Evolutionary conservation across 2,329 filamentous ascomycete species (phyloP).

Genomic region (Metarhizium album): DNA sequence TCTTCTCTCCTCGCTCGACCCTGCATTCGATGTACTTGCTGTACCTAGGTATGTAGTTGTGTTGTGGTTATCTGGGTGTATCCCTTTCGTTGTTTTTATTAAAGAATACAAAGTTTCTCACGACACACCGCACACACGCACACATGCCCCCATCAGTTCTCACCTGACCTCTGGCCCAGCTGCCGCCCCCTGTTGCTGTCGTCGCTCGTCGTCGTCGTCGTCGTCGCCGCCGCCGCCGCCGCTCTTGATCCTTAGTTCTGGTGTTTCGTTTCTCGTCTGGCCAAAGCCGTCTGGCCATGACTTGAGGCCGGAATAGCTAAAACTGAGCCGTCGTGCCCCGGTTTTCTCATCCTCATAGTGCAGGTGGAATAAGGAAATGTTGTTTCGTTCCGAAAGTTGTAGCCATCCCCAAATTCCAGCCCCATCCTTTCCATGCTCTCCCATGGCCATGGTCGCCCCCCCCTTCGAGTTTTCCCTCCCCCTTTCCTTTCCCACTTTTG

Average conservation of each 20-base stretch:
- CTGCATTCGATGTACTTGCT: not conserved
- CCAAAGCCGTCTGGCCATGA: not conserved
- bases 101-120: no score
- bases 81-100: no score
- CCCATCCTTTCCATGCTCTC: conserved; percentile 6
- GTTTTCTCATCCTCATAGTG: conserved; percentile 10
- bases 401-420: conserved; percentile 17
- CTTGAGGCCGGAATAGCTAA: conserved; percentile 2
- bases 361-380: conserved; percentile 8
- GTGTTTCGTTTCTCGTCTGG: not conserved
- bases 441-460: conserved; percentile 11
- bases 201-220: not conserved
- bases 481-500: conserved; percentile 15
- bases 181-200: not conserved
- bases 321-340: conserved; percentile 10
- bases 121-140: no score
- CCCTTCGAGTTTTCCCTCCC: conserved; percentile 13
- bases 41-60: not conserved
- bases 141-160: no score
- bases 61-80: no score
- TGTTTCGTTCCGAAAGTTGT: conserved; percentile 12
- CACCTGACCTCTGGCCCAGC: not conserved
- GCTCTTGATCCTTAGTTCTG: conserved; percentile 3
- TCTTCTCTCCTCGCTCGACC: no score
- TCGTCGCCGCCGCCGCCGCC: not conserved